Evolutionary conservation across 148 eudicot genomes (phyloP), one percentile per base, ranked within the genome.

Genomic region (Rhododendron williamsianum): DNA sequence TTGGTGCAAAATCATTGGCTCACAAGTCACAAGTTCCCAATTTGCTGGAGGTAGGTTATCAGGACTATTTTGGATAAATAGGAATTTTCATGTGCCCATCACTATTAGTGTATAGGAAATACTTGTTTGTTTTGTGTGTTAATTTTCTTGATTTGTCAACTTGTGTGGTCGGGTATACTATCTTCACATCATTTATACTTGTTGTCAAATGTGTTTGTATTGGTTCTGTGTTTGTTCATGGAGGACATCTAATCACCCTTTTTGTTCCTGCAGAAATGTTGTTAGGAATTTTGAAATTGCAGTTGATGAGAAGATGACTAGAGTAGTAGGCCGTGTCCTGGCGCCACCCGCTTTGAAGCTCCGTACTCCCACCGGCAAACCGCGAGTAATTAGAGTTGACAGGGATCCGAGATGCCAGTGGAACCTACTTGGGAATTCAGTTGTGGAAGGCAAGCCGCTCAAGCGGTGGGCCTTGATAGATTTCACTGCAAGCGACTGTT

Each of bases 381-480:
- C 73, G 9, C 52, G 0, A 18, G 9, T 19, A 0, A 63, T 90
- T 13, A 74, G 25, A 58, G 92, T 92, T 48, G 91, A 91, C 65
- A 74, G 12, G 23, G 89, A 89, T 54, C 54, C 3, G 16, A 89
- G 82, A 71, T 89, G 94, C 80, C 91, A 91, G 51, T 94, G 93
- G 93, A 94, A 91, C 84, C 92, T 94, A 78, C 25, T 82, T 78
- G 78, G 76, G 2, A 91, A 88, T 18, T 80, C 85, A 18, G 87
- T 94, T 27, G 87, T 91, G 46, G 91, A 88, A 25, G 94, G 91
- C 21, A 90, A 83, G 71, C 71, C 91, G 4, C 48, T 90, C 43
- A 82, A 78, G 25, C 88, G 90, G 4, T 94, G 94, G 96, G 96
- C 92, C 23, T 74, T 92, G 83, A 9, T 94, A 43, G 96, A 92